phyloP scores from a whole-genome alignment of 2,329 filamentous ascomycete species.

The Microdochium trichocladiopsis region DNA sequence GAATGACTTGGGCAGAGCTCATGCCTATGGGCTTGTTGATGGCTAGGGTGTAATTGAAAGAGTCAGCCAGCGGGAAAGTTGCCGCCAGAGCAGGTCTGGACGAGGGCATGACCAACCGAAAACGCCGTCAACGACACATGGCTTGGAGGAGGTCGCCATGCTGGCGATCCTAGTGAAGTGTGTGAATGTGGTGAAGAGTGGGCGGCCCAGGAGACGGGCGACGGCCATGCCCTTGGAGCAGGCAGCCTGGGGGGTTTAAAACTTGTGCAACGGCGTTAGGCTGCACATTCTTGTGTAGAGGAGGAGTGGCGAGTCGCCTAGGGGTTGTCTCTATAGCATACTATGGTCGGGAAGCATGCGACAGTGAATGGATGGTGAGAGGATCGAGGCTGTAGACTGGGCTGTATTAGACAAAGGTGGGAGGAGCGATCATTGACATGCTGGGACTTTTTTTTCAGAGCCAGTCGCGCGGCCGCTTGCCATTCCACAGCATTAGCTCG shows the following conservation, averaged over 20 bases:
- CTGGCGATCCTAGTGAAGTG: not conserved
- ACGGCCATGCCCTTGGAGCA: not conserved
- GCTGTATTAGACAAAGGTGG: too few species aligned
- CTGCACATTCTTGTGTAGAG: too few species aligned
- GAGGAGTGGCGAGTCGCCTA: too few species aligned
- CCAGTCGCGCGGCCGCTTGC: too few species aligned
- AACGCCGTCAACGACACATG: not conserved
- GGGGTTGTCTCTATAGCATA: too few species aligned
- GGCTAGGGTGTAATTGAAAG: constrained; percentile 41
- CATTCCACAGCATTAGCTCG: too few species aligned
- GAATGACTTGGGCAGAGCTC: constrained; percentile 85
- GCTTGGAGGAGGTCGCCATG: not conserved
- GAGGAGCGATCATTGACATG: too few species aligned
- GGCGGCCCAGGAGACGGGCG: not conserved
- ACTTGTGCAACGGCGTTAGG: too few species aligned
- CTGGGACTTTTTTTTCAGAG: too few species aligned
- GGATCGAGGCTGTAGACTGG: too few species aligned
- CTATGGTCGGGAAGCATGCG: too few species aligned
- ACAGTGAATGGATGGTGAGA: too few species aligned
- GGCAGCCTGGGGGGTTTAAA: not conserved
- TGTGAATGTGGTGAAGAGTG: not conserved
- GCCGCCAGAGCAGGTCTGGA: not conserved
- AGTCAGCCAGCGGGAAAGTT: not conserved
- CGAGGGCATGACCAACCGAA: not conserved
- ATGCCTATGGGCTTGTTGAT: constrained; percentile 88